Base-by-base conservation (phyloP, 768 basidiomycete species). In the Tylopilus subfusipes region DNA sequence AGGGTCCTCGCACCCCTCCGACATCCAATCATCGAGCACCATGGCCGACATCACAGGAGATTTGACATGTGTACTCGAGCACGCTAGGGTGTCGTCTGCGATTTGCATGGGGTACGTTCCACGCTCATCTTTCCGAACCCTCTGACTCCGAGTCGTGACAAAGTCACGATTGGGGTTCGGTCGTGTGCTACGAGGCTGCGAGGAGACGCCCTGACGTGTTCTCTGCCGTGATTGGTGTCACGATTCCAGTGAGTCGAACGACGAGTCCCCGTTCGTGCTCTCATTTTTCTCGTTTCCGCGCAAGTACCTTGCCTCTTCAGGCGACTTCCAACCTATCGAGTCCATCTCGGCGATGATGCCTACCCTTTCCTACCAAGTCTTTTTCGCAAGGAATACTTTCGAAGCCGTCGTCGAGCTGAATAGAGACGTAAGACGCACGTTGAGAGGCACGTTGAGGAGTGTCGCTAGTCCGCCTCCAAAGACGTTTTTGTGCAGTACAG, bases 121-220 rank as follows among this genome's bases (percentile, higher is more conserved):
- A 10, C 5, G 10, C 4, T 27, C 42, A 39, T 39, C 22, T 29
- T 47, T 12, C n/a, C 9, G 18, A 11, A 25, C 33, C 10, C 27
- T 48, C 49, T 48, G 19, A 56, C 27, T 25, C 18, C n/a, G n/a
- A n/a, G 10, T 24, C 44, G 21, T 3, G 7, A 34, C n/a, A 16
- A 31, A 87, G 86, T 13, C 88, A 90, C 61, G 88, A 90, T 56
- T 90, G 88, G 88, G 88, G 88, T 36, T 73, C 85, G 1, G 75
- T 79, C 49, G 54, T 82, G 3, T 88, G 88, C 57, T 85, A 83
- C 60, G 85, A 89, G 65, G 82, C 84, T 12, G 85, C 83, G 1
- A 78, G 87, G 16, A 75, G 78, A 71, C 73, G 85, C 18, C 88
- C 87, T 0, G 87, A 89, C 58, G 65, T 83, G 4, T 80, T 88